Evolutionary conservation across 176 grass and related monocot genomes (phyloP).

Genomic region (Otatea glauca): DNA sequence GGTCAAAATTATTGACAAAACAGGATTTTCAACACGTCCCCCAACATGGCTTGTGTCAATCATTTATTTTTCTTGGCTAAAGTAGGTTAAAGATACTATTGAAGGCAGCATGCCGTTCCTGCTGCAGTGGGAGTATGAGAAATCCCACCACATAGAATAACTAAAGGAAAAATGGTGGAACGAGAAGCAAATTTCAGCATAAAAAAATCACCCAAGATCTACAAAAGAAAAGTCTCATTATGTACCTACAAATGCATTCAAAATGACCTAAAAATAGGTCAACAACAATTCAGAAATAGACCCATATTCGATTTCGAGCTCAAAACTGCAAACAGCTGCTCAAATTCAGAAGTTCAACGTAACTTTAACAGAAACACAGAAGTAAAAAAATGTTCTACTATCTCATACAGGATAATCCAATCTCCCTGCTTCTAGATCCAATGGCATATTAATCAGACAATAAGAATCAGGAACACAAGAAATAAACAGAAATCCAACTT

Average conservation of each 20-base stretch:
- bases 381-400: slow-evolving; percentile 1
- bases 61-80: not conserved
- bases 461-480: not conserved
- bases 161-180: not conserved
- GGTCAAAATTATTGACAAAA: not conserved
- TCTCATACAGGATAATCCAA: not conserved
- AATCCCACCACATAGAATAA: not conserved
- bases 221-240: not conserved
- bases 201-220: slow-evolving; percentile 34
- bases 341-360: slow-evolving; percentile 32
- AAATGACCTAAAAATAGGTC: slow-evolving; percentile 5
- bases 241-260: not conserved
- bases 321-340: not conserved
- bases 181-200: not conserved
- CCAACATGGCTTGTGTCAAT: not conserved
- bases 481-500: slow-evolving; percentile 39
- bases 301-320: not conserved
- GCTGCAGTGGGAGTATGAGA: not conserved
- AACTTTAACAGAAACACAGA: slow-evolving; percentile 5
- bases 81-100: not conserved
- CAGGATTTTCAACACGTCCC: not conserved
- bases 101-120: not conserved
- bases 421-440: slow-evolving; percentile 35
- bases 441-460: not conserved
- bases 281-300: slow-evolving; percentile 35